Percentiles rank a stretch among this genome's conserved stretches.
Conservation (phyloP, 148 eudicot species). For the Heliamphora exappendiculata region DNA sequence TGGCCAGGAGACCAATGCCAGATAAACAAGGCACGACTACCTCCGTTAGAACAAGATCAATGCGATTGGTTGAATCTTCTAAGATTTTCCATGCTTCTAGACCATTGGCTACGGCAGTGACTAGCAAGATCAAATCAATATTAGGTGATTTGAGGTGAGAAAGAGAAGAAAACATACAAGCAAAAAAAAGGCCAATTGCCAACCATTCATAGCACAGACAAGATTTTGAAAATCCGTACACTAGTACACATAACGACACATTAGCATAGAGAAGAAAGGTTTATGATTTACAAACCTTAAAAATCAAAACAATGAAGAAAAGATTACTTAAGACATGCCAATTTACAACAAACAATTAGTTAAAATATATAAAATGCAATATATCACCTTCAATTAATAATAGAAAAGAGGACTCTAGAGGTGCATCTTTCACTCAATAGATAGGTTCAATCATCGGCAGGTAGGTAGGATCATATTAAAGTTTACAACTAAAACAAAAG, state of each 20-base stretch:
- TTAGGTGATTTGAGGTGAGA: neutral
- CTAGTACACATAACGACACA: neutral
- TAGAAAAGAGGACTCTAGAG: neutral
- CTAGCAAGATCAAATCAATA: slow-evolving; percentile 35
- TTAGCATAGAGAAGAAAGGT: neutral
- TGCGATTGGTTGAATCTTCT: slow-evolving; percentile 51
- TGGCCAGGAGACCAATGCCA: slow-evolving; percentile 66
- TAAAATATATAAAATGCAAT: neutral
- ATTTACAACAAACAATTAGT: neutral
- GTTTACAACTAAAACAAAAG: neutral
- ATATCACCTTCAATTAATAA: neutral
- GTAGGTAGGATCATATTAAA: neutral
- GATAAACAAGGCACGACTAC: slow-evolving; percentile 72
- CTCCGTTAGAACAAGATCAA: slow-evolving; percentile 81
- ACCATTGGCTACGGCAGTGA: slow-evolving; percentile 55
- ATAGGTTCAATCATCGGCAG: neutral
- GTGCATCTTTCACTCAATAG: neutral
- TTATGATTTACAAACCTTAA: neutral
- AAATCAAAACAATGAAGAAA: neutral
- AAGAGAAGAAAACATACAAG: neutral
- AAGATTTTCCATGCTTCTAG: slow-evolving; percentile 63
- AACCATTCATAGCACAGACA: neutral
- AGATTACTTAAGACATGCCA: neutral
- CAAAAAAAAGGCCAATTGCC: neutral
- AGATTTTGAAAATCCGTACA: neutral